Conservation (phyloP, 305 asterid species). For the Fraxinus sp. region DNA sequence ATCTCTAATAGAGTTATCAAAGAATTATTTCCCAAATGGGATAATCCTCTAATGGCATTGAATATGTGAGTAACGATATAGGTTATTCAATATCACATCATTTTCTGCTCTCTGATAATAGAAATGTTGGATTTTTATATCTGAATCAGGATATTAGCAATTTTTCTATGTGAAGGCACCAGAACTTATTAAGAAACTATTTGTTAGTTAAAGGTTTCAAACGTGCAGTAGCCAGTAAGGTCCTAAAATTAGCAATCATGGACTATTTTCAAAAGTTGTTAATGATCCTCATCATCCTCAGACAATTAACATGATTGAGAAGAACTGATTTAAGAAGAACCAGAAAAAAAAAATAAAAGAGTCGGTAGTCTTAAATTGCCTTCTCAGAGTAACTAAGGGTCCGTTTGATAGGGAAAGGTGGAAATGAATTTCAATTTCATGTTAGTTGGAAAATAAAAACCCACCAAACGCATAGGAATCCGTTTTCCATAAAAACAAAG, state of each 20-base stretch:
- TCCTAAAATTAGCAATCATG: background rate
- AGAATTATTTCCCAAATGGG: background rate
- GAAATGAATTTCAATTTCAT: too few species aligned
- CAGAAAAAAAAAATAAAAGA: background rate
- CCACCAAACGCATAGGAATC: too few species aligned
- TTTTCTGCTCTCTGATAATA: background rate
- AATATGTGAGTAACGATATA: background rate
- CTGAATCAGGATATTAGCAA: background rate
- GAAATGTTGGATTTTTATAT: background rate
- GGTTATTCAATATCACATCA: background rate
- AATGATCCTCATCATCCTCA: background rate
- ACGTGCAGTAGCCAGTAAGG: background rate
- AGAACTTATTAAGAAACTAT: background rate
- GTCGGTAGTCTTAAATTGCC: background rate
- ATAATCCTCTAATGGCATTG: background rate
- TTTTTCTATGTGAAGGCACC: background rate
- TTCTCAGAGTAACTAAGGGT: background rate
- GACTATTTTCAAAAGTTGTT: background rate
- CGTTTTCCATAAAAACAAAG: too few species aligned
- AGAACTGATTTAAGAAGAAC: background rate
- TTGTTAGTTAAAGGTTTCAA: background rate
- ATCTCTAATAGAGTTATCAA: background rate
- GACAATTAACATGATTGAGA: slow-evolving; percentile 1
- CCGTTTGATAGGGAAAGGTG: too few species aligned
- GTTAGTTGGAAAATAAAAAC: too few species aligned